These are phyloP conservation scores for Capsicum baccatum DNA, from an alignment of 257 asterid species.

Conservation along the genomic window DNA sequence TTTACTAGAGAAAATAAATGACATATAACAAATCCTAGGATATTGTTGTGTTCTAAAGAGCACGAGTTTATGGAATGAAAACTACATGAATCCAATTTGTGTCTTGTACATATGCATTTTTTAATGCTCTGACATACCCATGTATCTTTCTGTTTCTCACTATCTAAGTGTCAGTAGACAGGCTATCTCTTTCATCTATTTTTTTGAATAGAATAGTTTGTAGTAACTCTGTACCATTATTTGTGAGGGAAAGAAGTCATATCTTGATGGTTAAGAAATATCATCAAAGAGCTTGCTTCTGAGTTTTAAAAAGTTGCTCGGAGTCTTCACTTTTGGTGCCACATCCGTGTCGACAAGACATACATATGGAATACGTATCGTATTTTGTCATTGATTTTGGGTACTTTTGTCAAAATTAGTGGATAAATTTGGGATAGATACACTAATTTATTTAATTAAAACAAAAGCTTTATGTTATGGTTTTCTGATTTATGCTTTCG, in stretches of 20 bases:
- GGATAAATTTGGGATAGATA: no score
- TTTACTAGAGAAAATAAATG: neutral
- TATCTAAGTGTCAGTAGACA: neutral
- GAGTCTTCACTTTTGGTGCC: no score
- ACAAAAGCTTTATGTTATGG: neutral
- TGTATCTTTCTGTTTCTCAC: neutral
- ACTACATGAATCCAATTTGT: neutral
- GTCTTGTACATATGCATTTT: neutral
- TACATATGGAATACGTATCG: no score
- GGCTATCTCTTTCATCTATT: neutral
- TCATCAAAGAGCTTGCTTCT: constrained; percentile 6
- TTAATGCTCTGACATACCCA: neutral
- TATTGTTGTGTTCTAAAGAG: constrained; percentile 11
- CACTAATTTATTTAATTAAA: no score
- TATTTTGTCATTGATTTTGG: no score
- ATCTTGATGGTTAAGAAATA: neutral
- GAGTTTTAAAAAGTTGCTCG: neutral
- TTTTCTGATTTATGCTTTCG: neutral
- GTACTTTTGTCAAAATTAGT: no score
- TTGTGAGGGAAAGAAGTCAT: neutral
- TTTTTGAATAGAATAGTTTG: neutral
- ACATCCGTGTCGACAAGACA: no score
- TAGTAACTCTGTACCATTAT: neutral
- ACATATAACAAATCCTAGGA: neutral
- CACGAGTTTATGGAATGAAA: neutral